Evolutionary conservation across 2,329 filamentous ascomycete species (phyloP).

Genomic region (Rutstroemia sp.): DNA sequence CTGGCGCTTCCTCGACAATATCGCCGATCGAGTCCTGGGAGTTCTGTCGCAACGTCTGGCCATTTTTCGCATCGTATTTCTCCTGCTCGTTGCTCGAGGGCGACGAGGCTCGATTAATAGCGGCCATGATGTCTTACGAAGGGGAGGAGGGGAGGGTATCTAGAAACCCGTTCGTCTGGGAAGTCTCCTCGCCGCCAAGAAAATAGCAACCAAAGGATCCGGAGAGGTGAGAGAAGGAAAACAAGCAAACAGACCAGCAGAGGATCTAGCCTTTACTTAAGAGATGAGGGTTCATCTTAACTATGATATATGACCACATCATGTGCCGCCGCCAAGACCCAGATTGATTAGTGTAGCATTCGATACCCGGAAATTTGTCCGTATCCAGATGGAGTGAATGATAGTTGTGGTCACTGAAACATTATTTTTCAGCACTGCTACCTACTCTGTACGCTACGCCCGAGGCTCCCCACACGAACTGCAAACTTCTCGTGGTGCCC

Average conservation of each 20-base stretch:
- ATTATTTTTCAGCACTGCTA: no score
- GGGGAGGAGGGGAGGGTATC: background rate
- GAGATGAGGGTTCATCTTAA: background rate
- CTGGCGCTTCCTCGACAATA: conserved; percentile 17
- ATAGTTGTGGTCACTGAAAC: no score
- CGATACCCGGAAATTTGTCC: background rate
- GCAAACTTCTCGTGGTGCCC: no score
- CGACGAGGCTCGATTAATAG: background rate
- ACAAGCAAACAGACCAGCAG: no score
- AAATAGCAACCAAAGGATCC: no score
- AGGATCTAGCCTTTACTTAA: background rate
- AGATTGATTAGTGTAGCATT: background rate
- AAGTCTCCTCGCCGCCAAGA: no score
- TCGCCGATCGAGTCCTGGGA: background rate
- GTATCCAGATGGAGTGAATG: background rate
- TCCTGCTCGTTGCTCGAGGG: conserved; percentile 3
- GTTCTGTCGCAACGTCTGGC: background rate
- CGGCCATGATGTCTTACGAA: no score
- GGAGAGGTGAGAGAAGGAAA: no score
- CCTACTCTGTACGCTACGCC: no score
- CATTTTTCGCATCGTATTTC: background rate
- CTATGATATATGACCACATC: background rate
- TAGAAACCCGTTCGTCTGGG: no score
- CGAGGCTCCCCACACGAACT: no score
- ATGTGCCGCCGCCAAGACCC: background rate